A percentile compares a stretch with the other conserved stretches of the same genome.
These are phyloP conservation scores for Suhomyces panamericanus DNA, from an alignment of 1,139 yeast genomes.

Conservation along the genomic window DNA sequence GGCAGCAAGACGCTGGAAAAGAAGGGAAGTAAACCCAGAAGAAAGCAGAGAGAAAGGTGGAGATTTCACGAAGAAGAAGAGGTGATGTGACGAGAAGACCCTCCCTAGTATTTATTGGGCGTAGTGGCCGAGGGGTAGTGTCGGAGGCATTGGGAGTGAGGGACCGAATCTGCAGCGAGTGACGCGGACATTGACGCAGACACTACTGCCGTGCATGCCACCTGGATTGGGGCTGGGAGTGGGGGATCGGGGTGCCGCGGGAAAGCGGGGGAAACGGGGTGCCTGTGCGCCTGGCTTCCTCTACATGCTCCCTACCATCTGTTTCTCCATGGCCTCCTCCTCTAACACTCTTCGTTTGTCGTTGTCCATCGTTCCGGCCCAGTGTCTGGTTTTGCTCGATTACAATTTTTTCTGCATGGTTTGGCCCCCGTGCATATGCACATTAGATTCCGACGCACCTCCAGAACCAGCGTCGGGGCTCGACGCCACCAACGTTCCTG, in stretches of 20 bases:
- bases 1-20: no score
- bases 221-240: slow-evolving; percentile 1
- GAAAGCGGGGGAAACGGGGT: no score
- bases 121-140: slow-evolving; percentile 13
- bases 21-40: background rate
- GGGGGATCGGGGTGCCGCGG: background rate
- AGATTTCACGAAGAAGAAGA: background rate
- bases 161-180: slow-evolving; percentile 6
- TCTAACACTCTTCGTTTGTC: no score
- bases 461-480: background rate
- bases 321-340: no score
- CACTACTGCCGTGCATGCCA: slow-evolving; percentile 6
- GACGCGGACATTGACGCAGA: slow-evolving; percentile 10
- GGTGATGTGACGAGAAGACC: background rate
- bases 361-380: no score
- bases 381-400: slow-evolving; percentile 1
- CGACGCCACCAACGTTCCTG: background rate
- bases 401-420: slow-evolving; percentile 3
- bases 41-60: background rate
- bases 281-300: no score
- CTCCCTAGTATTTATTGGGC: slow-evolving; percentile 12
- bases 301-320: no score
- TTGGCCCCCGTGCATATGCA: slow-evolving; percentile 1
- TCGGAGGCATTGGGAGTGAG: slow-evolving; percentile 5
- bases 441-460: background rate